Percentiles rank a stretch among this genome's conserved stretches.
Evolutionary conservation across 441 rosid genomes (phyloP).

Genomic region (Syzygium malaccense): DNA sequence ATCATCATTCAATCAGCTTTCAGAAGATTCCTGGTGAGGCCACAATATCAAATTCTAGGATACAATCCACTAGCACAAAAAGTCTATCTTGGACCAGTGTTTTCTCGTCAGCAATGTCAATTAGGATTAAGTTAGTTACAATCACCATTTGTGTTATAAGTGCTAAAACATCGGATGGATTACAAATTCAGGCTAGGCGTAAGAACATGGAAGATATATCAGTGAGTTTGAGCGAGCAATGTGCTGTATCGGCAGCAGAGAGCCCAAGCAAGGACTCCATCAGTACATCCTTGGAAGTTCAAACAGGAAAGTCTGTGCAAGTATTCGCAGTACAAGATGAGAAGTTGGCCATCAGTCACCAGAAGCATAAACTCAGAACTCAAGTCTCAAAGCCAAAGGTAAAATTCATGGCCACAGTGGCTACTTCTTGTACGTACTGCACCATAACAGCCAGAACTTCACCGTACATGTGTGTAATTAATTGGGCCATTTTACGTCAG

Average conservation of each 20-base stretch:
- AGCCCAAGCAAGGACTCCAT: slow-evolving; percentile 47
- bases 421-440: background rate
- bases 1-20: slow-evolving; percentile 66
- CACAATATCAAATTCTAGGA: background rate
- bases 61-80: background rate
- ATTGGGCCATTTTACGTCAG: background rate
- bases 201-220: slow-evolving; percentile 10
- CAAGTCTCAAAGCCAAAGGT: slow-evolving; percentile 56
- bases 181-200: slow-evolving; percentile 39
- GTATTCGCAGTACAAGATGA: slow-evolving; percentile 31
- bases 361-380: slow-evolving; percentile 34
- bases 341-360: slow-evolving; percentile 15
- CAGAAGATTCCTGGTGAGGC: slow-evolving; percentile 49
- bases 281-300: slow-evolving; percentile 70
- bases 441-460: background rate
- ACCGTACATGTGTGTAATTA: background rate
- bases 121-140: background rate
- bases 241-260: slow-evolving; percentile 6
- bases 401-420: background rate
- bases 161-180: background rate
- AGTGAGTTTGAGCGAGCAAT: slow-evolving; percentile 15
- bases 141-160: background rate
- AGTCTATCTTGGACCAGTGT: background rate
- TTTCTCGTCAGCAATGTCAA: background rate
- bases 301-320: slow-evolving; percentile 48